Evolutionary conservation across 2,329 filamentous ascomycete genomes (phyloP).

Genomic region (Golovinomyces cichoracearum): DNA sequence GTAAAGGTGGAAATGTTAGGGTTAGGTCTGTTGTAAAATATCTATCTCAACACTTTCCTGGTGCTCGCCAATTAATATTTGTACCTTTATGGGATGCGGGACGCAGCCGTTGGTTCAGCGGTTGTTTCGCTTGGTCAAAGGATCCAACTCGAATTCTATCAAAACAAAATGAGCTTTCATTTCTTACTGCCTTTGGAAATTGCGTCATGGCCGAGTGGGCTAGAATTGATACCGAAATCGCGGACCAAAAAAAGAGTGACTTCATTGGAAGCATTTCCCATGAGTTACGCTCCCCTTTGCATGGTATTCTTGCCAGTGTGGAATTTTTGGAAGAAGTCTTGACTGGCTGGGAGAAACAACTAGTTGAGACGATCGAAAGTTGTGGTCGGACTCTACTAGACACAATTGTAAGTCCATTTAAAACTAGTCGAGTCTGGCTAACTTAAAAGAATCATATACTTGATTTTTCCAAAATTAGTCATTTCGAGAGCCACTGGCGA

Average conservation of each 20-base stretch:
- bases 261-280: constrained; percentile 35
- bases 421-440: not conserved
- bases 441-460: constrained; percentile 17
- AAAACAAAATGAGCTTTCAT: constrained; percentile 17
- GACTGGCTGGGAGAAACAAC: constrained; percentile 11
- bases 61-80: constrained; percentile 22
- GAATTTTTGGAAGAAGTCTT: constrained; percentile 22
- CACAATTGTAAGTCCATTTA: constrained; percentile 13
- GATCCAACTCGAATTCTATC: constrained; percentile 15
- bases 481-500: constrained; percentile 15
- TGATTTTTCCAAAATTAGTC: constrained; percentile 18
- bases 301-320: constrained; percentile 28
- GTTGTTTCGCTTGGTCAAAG: constrained; percentile 22
- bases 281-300: constrained; percentile 28
- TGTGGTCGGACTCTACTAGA: constrained; percentile 18
- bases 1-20: not conserved
- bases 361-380: constrained; percentile 17
- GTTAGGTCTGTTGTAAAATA: constrained; percentile 12
- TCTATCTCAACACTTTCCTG: constrained; percentile 19
- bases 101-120: constrained; percentile 23
- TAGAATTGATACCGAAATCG: constrained; percentile 25
- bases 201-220: constrained; percentile 29
- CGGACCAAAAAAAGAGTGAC: constrained; percentile 27
- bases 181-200: constrained; percentile 20
- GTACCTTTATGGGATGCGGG: constrained; percentile 24